A percentile compares a stretch with the other conserved stretches of the same genome.
Evolutionary conservation across 495 filamentous ascomycete species (phyloP).

Genomic region (Neurospora sp.): DNA sequence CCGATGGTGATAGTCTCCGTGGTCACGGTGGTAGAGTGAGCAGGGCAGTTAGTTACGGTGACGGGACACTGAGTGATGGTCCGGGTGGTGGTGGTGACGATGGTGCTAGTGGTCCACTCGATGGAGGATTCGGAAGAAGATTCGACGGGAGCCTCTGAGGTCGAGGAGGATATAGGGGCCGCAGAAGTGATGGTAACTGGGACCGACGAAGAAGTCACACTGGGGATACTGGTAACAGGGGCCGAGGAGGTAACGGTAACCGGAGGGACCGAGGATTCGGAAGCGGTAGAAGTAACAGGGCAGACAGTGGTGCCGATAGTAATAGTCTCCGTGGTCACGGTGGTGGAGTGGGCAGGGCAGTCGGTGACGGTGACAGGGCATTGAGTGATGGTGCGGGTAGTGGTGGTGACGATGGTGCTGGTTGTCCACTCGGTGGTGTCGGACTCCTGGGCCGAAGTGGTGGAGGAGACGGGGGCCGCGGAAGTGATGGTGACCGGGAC

Average conservation of each 20-base stretch:
- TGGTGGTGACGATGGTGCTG: conserved; percentile 49
- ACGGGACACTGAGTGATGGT: conserved; percentile 49
- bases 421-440: conserved; percentile 31
- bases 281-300: not conserved
- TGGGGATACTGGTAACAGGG: too few relatives aligned
- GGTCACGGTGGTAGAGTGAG: conserved; percentile 36
- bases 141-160: not conserved
- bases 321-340: conserved; percentile 43
- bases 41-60: conserved; percentile 49
- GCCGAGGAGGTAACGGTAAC: not conserved
- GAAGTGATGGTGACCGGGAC: not conserved
- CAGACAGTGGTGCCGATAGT: conserved; percentile 49
- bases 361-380: conserved; percentile 45
- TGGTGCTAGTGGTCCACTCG: conserved; percentile 43
- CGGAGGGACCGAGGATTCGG: not conserved
- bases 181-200: conserved; percentile 1
- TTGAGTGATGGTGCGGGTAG: conserved; percentile 44
- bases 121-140: conserved; percentile 2
- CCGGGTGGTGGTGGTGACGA: conserved; percentile 45
- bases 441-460: not conserved
- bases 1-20: conserved; percentile 46
- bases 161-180: not conserved
- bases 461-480: not conserved
- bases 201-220: not conserved
- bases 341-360: conserved; percentile 46